These are phyloP conservation scores for Parastagonospora avenae DNA, from an alignment of 2,329 filamentous ascomycete genomes.

Conservation along the genomic window DNA sequence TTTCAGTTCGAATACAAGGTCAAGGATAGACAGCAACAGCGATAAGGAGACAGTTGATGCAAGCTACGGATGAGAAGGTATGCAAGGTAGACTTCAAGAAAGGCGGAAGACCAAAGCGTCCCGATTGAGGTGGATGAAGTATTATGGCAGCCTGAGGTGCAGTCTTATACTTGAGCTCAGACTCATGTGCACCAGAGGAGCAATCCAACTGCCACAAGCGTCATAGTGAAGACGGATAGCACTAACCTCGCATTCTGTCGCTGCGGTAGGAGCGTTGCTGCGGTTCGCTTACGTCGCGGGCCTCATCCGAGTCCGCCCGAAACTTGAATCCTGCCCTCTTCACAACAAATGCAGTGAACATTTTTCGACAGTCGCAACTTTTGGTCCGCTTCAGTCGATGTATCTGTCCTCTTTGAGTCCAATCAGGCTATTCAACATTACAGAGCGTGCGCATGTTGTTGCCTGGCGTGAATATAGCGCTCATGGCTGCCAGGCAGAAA, in stretches of 20 bases:
- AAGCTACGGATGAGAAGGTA: not conserved
- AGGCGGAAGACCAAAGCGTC: not conserved
- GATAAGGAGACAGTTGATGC: not conserved
- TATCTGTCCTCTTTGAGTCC: too few relatives aligned
- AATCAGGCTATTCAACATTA: not conserved
- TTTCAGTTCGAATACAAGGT: conserved; percentile 14
- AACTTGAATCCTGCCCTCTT: conserved; percentile 7
- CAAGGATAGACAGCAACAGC: not conserved
- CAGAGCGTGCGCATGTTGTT: conserved; percentile 13
- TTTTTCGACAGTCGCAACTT: not conserved
- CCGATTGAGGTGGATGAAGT: not conserved
- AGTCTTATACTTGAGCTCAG: conserved; percentile 30
- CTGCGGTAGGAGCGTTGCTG: conserved; percentile 18
- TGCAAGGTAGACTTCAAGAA: not conserved
- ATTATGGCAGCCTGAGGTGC: conserved; percentile 21
- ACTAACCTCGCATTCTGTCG: conserved; percentile 28
- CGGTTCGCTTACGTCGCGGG: conserved; percentile 27
- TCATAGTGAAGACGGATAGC: conserved; percentile 28
- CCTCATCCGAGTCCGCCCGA: conserved; percentile 18
- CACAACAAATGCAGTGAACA: not conserved
- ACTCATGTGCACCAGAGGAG: conserved; percentile 8
- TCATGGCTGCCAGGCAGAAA: conserved; percentile 34
- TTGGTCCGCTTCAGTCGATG: not conserved
- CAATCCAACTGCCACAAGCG: conserved; percentile 20
- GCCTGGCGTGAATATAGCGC: conserved; percentile 8